Percentiles rank a stretch among this genome's conserved stretches.
These are phyloP conservation scores for Cavenderia fasciculata DNA, from an alignment of 78 protist genomes.

Conservation along the genomic window DNA sequence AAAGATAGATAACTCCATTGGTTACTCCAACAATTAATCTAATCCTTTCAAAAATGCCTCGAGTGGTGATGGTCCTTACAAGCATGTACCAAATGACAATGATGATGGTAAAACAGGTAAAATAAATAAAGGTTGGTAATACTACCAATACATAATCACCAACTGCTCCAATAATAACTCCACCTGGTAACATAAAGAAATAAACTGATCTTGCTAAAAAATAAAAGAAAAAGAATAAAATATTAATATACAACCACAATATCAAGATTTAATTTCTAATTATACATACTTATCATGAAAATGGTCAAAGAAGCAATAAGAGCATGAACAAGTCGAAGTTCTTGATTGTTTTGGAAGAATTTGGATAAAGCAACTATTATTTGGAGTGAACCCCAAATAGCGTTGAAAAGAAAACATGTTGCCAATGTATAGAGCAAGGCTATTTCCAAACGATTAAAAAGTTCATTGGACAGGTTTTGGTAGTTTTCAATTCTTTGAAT, in stretches of 20 bases:
- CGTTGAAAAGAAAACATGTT: background rate
- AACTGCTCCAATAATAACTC: background rate
- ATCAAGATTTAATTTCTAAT: too few relatives aligned
- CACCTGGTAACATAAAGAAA: conserved; percentile 25
- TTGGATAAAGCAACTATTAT: background rate
- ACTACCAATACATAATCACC: conserved; percentile 24
- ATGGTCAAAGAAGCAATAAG: conserved; percentile 1
- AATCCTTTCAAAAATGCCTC: background rate
- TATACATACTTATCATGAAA: too few relatives aligned
- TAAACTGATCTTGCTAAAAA: conserved; percentile 34
- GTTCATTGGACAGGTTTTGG: background rate
- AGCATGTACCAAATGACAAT: conserved; percentile 5
- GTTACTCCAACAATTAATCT: background rate
- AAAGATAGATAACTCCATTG: conserved; percentile 18
- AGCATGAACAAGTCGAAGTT: conserved; percentile 25
- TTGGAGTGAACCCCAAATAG: conserved; percentile 43
- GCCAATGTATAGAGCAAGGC: conserved; percentile 41
- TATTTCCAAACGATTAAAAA: background rate
- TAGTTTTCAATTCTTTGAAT: background rate
- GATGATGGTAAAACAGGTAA: conserved; percentile 1
- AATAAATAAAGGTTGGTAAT: conserved; percentile 23
- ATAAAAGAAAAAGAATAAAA: too few relatives aligned
- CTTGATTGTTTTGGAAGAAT: too few relatives aligned
- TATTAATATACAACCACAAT: too few relatives aligned
- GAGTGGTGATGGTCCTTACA: background rate